Conservation (phyloP, 2,329 filamentous ascomycete species). For the Colletotrichum tanaceti region DNA sequence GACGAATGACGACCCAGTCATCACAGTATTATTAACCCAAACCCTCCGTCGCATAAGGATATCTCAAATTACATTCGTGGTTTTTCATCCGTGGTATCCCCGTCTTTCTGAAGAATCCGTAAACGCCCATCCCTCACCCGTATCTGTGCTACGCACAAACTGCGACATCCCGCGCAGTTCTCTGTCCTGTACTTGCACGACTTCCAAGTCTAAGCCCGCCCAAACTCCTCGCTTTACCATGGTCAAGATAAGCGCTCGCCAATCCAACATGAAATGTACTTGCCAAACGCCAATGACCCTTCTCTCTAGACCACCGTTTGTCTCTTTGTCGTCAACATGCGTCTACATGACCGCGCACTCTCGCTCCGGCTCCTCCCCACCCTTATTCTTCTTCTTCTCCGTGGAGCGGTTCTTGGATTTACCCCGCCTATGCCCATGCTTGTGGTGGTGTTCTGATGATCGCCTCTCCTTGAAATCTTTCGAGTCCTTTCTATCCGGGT, state of each 20-base stretch:
- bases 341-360: constrained; percentile 62
- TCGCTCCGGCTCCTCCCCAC: constrained; percentile 53
- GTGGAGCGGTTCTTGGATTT: constrained; percentile 55
- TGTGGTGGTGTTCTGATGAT: constrained; percentile 45
- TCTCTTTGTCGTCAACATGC: constrained; percentile 2
- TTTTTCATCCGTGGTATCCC: constrained; percentile 32
- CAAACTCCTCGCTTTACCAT: constrained; percentile 36
- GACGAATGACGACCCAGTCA: constrained; percentile 30
- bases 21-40: constrained; percentile 28
- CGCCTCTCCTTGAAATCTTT: constrained; percentile 34
- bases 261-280: constrained; percentile 13
- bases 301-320: not conserved
- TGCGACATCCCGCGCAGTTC: constrained; percentile 6
- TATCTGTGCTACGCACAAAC: not conserved
- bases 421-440: constrained; percentile 51
- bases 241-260: constrained; percentile 21
- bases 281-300: not conserved
- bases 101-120: constrained; percentile 14
- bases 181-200: not conserved
- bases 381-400: constrained; percentile 51
- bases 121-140: constrained; percentile 22
- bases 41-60: not conserved
- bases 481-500: constrained; percentile 40
- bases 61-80: not conserved
- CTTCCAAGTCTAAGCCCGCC: constrained; percentile 26